Conservation (phyloP, 768 basidiomycete genomes). For the Tricholoma saponaceum region DNA sequence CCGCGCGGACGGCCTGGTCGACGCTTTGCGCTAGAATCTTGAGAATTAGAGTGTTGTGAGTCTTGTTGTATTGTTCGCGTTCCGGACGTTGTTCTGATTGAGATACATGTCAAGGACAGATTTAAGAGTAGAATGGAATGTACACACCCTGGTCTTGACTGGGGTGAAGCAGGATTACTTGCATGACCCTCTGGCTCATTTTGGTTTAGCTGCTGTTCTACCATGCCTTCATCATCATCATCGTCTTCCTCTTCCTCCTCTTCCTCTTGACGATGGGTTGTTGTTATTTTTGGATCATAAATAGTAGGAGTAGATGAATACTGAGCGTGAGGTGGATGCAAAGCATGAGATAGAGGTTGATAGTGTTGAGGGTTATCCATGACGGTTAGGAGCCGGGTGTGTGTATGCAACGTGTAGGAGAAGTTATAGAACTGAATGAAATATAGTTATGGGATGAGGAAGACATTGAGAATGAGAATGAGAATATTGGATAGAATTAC, state of each 20-base stretch:
- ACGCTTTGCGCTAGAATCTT: slow-evolving; percentile 52
- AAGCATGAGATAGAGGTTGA: slow-evolving; percentile 76
- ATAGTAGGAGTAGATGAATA: slow-evolving; percentile 20
- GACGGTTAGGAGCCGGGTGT: slow-evolving; percentile 4
- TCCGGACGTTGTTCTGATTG: slow-evolving; percentile 17
- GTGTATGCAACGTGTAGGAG: no score
- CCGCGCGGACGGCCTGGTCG: slow-evolving; percentile 77
- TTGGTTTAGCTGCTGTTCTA: slow-evolving; percentile 61
- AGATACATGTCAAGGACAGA: slow-evolving; percentile 2
- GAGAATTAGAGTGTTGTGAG: slow-evolving; percentile 25
- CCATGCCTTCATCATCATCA: slow-evolving; percentile 71
- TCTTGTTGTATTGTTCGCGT: slow-evolving; percentile 21
- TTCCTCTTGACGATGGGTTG: slow-evolving; percentile 31
- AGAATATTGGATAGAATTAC: slow-evolving; percentile 12
- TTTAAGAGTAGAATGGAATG: slow-evolving; percentile 1
- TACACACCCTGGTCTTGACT: slow-evolving; percentile 27
- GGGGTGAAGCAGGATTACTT: slow-evolving; percentile 33
- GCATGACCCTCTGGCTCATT: slow-evolving; percentile 41
- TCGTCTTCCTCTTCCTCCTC: slow-evolving; percentile 57
- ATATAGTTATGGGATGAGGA: no score
- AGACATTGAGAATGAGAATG: neutral
- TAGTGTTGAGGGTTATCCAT: slow-evolving; percentile 79
- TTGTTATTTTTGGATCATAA: slow-evolving; percentile 18
- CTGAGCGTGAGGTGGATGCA: slow-evolving; percentile 49
- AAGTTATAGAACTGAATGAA: slow-evolving; percentile 1